Percentiles rank a stretch among this genome's conserved stretches.
phyloP scores from a whole-genome alignment of 257 asterid genomes.

The Przewalskia tangutica region DNA sequence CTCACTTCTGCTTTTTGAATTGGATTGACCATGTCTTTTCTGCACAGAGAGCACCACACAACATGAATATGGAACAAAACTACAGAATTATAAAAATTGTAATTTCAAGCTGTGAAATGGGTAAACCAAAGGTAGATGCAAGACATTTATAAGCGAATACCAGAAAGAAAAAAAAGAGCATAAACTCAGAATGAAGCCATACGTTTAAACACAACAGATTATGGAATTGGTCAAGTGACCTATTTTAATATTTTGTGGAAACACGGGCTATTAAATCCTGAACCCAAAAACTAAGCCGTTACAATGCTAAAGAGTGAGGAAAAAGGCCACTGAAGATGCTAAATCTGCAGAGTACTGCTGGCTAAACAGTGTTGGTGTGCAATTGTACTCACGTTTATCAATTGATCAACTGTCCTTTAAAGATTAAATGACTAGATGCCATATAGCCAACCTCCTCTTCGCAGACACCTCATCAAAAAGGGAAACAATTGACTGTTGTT shows the following conservation, averaged over 20 bases:
- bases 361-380: not conserved
- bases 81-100: not conserved
- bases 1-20: constrained; percentile 93
- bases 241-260: not conserved
- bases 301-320: not conserved
- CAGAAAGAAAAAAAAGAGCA: not conserved
- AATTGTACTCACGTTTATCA: not conserved
- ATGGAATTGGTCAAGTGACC: not conserved
- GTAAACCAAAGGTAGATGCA: not conserved
- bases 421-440: not conserved
- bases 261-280: not conserved
- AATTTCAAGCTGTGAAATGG: not conserved
- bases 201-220: not conserved
- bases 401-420: not conserved
- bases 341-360: not conserved
- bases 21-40: constrained; percentile 72
- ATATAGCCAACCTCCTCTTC: not conserved
- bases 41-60: constrained; percentile 23
- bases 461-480: not conserved
- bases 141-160: not conserved
- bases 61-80: not conserved
- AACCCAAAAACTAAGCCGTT: not conserved
- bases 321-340: not conserved
- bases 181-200: not conserved
- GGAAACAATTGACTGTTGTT: not conserved